A percentile compares a stretch with the other conserved stretches of the same genome.
phyloP scores from a whole-genome alignment of 1,284 basidiomycete genomes.

The Wallemia mellicola region DNA sequence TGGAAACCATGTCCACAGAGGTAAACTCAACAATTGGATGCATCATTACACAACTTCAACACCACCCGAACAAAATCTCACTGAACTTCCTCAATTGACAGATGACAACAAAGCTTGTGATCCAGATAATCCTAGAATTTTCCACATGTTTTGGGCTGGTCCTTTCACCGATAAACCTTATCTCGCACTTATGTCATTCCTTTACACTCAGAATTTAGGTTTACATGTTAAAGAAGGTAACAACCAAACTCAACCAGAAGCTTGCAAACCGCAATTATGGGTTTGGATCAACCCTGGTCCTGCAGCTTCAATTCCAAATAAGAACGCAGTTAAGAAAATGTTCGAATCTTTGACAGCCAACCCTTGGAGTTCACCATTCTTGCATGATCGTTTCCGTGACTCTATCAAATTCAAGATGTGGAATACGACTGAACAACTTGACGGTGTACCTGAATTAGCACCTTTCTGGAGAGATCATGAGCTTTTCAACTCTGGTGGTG shows the following conservation, averaged over 20 bases:
- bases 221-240: conserved; percentile 18
- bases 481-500: conserved; percentile 43
- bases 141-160: conserved; percentile 65
- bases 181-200: conserved; percentile 40
- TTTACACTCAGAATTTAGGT: conserved; percentile 51
- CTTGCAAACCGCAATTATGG: conserved; percentile 51
- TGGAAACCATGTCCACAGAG: conserved; percentile 26
- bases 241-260: conserved; percentile 9
- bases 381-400: conserved; percentile 46
- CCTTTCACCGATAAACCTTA: conserved; percentile 61
- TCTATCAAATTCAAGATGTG: conserved; percentile 58
- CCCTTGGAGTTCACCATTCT: conserved; percentile 56
- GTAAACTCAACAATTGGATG: conserved; percentile 29
- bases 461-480: conserved; percentile 35
- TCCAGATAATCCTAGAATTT: conserved; percentile 34
- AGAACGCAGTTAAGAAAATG: conserved; percentile 34
- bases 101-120: conserved; percentile 26
- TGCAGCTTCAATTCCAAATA: conserved; percentile 34
- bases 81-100: conserved; percentile 11
- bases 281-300: conserved; percentile 59
- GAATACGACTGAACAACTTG: conserved; percentile 68
- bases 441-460: conserved; percentile 41
- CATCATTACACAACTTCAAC: conserved; percentile 24
- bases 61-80: conserved; percentile 6
- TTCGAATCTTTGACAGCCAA: conserved; percentile 33